These are phyloP conservation scores for Puccinia novopanici DNA, from an alignment of 1,284 basidiomycete genomes.

Conservation along the genomic window DNA sequence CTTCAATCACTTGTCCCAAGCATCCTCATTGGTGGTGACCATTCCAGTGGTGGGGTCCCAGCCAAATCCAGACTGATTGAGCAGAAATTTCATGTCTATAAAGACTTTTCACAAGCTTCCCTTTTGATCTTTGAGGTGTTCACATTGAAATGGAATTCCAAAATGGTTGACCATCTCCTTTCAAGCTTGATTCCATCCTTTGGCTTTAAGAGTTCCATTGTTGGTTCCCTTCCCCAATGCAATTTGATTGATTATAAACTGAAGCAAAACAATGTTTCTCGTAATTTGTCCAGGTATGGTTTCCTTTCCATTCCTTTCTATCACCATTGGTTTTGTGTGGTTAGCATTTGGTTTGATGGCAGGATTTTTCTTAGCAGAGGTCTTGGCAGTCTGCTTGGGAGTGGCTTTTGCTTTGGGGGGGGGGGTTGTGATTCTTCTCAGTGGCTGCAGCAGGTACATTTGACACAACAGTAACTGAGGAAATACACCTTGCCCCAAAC, in stretches of 20 bases:
- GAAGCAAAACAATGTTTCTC: not conserved
- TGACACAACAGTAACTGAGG: too few relatives aligned
- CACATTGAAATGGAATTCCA: not conserved
- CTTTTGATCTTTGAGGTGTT: conserved; percentile 25
- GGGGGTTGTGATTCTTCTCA: too few relatives aligned
- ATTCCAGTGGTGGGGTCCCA: not conserved
- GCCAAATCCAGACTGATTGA: conserved; percentile 11
- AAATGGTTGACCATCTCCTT: not conserved
- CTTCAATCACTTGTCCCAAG: not conserved
- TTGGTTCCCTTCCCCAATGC: not conserved
- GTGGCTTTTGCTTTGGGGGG: too few relatives aligned
- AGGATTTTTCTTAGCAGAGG: too few relatives aligned
- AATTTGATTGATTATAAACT: not conserved
- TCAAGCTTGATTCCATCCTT: not conserved
- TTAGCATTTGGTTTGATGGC: too few relatives aligned
- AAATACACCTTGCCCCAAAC: too few relatives aligned
- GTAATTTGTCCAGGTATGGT: conserved; percentile 10
- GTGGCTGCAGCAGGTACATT: too few relatives aligned
- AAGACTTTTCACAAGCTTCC: not conserved
- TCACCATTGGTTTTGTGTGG: too few relatives aligned
- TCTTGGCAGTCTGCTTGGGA: too few relatives aligned
- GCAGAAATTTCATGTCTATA: not conserved
- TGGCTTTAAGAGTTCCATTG: not conserved
- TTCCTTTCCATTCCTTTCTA: not conserved
- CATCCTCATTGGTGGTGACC: not conserved